phyloP scores from a whole-genome alignment of 1,284 basidiomycete genomes.

The Pseudozyma sp. region DNA sequence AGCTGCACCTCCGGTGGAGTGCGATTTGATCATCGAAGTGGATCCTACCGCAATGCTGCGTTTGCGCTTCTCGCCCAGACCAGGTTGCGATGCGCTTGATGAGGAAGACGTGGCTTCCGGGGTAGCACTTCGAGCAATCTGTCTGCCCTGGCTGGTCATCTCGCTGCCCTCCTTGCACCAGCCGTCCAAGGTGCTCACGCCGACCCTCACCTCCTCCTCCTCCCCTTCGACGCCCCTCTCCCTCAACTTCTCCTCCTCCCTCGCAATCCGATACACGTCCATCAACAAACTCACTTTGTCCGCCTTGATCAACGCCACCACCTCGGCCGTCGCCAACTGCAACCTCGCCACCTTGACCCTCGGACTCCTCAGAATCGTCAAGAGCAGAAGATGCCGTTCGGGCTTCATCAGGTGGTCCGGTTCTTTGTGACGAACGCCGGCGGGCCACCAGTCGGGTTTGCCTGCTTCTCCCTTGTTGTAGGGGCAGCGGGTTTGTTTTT shows the following conservation, averaged over 20 bases:
- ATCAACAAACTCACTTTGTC: constrained; percentile 71
- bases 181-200: constrained; percentile 58
- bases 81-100: background rate
- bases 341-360: constrained; percentile 70
- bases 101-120: constrained; percentile 7
- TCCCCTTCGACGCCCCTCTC: constrained; percentile 38
- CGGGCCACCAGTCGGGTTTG: constrained; percentile 73
- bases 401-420: constrained; percentile 72
- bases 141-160: constrained; percentile 22
- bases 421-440: constrained; percentile 71
- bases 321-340: constrained; percentile 72
- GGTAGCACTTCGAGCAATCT: constrained; percentile 30
- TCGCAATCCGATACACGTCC: constrained; percentile 72
- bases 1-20: constrained; percentile 5
- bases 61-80: constrained; percentile 8
- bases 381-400: constrained; percentile 71
- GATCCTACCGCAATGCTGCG: constrained; percentile 1
- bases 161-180: constrained; percentile 43
- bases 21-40: constrained; percentile 16
- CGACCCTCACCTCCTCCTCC: constrained; percentile 55
- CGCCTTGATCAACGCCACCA: constrained; percentile 70
- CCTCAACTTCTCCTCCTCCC: constrained; percentile 65
- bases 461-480: constrained; percentile 73
- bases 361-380: constrained; percentile 70
- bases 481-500: constrained; percentile 72